phyloP scores from a whole-genome alignment of 2,329 filamentous ascomycete species.

The Botrytis medusae region DNA sequence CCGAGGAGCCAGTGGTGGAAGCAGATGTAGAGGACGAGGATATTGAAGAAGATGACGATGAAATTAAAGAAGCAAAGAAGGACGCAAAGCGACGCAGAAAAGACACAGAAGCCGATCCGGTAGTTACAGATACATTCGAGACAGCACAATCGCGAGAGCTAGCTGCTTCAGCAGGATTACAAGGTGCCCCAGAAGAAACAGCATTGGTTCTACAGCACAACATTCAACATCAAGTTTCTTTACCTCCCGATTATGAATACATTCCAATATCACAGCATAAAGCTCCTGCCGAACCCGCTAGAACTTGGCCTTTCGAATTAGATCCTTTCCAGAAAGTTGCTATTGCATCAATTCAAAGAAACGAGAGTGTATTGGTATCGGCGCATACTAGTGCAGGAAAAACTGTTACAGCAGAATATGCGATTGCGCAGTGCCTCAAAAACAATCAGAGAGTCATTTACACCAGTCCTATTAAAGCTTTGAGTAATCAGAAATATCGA shows the following conservation, averaged over 20 bases:
- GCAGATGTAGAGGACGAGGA: slow-evolving; percentile 26
- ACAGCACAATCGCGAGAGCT: slow-evolving; percentile 93
- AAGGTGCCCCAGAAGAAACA: slow-evolving; percentile 36
- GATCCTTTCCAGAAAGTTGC: slow-evolving; percentile 97
- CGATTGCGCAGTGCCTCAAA: slow-evolving; percentile 94
- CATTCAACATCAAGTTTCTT: slow-evolving; percentile 94
- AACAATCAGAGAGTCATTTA: slow-evolving; percentile 98
- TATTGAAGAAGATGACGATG: slow-evolving; percentile 44
- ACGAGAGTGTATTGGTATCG: slow-evolving; percentile 94
- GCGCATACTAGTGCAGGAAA: slow-evolving; percentile 98
- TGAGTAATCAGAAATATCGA: slow-evolving; percentile 98
- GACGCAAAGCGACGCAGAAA: slow-evolving; percentile 64
- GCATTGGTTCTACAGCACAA: slow-evolving; percentile 91
- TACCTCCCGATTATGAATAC: slow-evolving; percentile 93
- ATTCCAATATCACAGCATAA: slow-evolving; percentile 94
- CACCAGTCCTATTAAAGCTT: slow-evolving; percentile 96
- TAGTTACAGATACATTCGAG: slow-evolving; percentile 91
- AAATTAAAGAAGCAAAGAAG: slow-evolving; percentile 46
- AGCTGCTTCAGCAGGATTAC: slow-evolving; percentile 52
- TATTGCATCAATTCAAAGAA: slow-evolving; percentile 90
- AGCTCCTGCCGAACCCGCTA: slow-evolving; percentile 80
- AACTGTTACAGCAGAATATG: slow-evolving; percentile 97
- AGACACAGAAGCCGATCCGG: slow-evolving; percentile 67
- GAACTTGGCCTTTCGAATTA: slow-evolving; percentile 83
- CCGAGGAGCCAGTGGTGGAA: slow-evolving; percentile 22